phyloP scores from a whole-genome alignment of 495 filamentous ascomycete genomes.

The Aspergillus sclerotiicarbonarius region DNA sequence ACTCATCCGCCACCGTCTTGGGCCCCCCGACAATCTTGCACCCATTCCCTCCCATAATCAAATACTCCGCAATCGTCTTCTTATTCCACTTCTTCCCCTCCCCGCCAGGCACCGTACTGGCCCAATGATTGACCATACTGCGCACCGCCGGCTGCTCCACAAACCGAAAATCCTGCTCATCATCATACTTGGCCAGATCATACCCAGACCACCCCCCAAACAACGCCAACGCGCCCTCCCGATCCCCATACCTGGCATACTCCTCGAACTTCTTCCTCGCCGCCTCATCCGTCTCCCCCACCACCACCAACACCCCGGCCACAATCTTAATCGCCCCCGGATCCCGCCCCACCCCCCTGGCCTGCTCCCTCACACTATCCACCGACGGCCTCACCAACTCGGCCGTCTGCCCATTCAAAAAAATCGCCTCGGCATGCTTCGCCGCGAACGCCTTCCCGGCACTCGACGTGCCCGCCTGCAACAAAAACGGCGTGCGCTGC shows the following conservation, averaged over 20 bases:
- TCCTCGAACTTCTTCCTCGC: slow-evolving; percentile 52
- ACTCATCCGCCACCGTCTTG: slow-evolving; percentile 56
- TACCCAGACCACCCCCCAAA: slow-evolving; percentile 65
- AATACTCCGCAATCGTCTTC: slow-evolving; percentile 57
- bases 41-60: slow-evolving; percentile 58
- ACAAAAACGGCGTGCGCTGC: slow-evolving; percentile 64
- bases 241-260: slow-evolving; percentile 48
- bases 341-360: slow-evolving; percentile 42
- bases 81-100: slow-evolving; percentile 60
- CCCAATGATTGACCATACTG: slow-evolving; percentile 34
- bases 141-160: slow-evolving; percentile 59
- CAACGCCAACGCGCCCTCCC: slow-evolving; percentile 56
- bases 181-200: slow-evolving; percentile 50
- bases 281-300: slow-evolving; percentile 54
- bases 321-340: slow-evolving; percentile 51
- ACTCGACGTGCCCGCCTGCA: slow-evolving; percentile 62
- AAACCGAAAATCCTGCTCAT: slow-evolving; percentile 56
- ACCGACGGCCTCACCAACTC: slow-evolving; percentile 45
- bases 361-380: slow-evolving; percentile 47
- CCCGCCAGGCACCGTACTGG: slow-evolving; percentile 31
- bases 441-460: slow-evolving; percentile 64
- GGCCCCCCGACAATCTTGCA: slow-evolving; percentile 56
- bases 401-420: slow-evolving; percentile 49
- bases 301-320: slow-evolving; percentile 47
- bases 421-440: slow-evolving; percentile 56